Conservation (phyloP, 208 protist genomes). For the Jaenimonas drosophilae region DNA sequence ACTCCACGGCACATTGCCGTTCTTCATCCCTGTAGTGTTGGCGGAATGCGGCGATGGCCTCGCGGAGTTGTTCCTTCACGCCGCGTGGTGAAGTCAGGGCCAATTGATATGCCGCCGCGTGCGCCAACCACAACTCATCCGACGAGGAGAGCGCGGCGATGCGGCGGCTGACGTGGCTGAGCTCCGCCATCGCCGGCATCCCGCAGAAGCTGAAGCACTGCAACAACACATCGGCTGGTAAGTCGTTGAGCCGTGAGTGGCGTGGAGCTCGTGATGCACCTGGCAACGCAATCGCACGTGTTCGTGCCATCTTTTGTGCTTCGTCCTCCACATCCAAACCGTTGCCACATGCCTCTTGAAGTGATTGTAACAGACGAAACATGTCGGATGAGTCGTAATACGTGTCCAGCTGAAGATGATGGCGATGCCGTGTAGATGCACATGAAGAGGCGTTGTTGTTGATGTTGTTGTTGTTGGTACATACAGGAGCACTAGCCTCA, state of each 20-base stretch:
- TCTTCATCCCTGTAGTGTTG: conserved; percentile 11
- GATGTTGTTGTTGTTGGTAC: too few species aligned
- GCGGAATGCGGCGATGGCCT: background rate
- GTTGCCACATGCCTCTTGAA: conserved; percentile 17
- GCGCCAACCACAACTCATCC: conserved; percentile 11
- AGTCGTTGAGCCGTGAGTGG: conserved; percentile 3
- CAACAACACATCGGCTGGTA: conserved; percentile 16
- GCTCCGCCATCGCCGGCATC: conserved; percentile 7
- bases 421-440: too few species aligned
- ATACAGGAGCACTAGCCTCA: too few species aligned
- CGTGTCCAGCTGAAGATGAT: conserved; percentile 11
- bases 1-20: conserved; percentile 11
- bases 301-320: conserved; percentile 3
- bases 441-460: too few species aligned
- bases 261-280: conserved; percentile 1
- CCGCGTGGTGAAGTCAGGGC: background rate
- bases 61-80: conserved; percentile 7
- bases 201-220: conserved; percentile 21
- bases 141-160: conserved; percentile 11
- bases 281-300: background rate
- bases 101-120: conserved; percentile 7
- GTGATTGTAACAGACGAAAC: conserved; percentile 2
- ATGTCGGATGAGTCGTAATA: conserved; percentile 10
- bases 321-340: conserved; percentile 22
- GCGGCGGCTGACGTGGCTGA: conserved; percentile 10